Conservation (phyloP, 2,329 filamentous ascomycete genomes). For the Arthrobotrys musiformis region DNA sequence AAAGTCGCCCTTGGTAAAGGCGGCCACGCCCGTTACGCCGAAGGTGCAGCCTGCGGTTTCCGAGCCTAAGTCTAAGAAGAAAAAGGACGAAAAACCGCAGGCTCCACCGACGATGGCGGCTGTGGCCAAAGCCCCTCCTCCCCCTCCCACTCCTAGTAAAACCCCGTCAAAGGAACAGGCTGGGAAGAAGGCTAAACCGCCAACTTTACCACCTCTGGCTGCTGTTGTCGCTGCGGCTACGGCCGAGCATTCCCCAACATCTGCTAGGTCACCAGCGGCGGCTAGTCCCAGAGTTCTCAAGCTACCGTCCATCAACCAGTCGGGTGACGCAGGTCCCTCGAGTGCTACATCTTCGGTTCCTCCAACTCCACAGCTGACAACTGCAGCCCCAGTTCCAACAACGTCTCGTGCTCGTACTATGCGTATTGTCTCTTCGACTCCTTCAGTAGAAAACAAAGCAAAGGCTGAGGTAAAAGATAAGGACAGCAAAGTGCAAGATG, state of each 20-base stretch:
- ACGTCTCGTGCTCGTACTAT: constrained; percentile 48
- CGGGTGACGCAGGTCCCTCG: constrained; percentile 1
- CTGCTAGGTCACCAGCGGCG: constrained; percentile 27
- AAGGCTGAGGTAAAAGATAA: constrained; percentile 31
- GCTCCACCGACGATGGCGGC: constrained; percentile 39
- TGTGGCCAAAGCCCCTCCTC: constrained; percentile 39
- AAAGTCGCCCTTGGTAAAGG: constrained; percentile 37
- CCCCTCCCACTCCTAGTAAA: constrained; percentile 11
- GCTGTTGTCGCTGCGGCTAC: constrained; percentile 47
- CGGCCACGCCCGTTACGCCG: constrained; percentile 20
- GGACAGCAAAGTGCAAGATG: constrained; percentile 18
- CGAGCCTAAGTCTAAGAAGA: constrained; percentile 42
- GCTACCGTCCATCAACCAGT: constrained; percentile 33
- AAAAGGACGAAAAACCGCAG: constrained; percentile 40
- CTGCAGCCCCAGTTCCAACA: constrained; percentile 24
- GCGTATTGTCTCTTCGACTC: constrained; percentile 50
- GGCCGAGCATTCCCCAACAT: constrained; percentile 40
- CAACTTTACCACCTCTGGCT: constrained; percentile 45
- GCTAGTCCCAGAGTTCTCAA: constrained; percentile 46
- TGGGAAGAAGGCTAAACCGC: constrained; percentile 48
- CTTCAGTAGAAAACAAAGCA: constrained; percentile 37
- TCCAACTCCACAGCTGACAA: constrained; percentile 25
- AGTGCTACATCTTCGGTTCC: constrained; percentile 40
- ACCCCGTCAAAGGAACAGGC: constrained; percentile 13
- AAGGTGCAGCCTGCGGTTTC: constrained; percentile 32